A percentile compares a stretch with the other conserved stretches of the same genome.
These are phyloP conservation scores for Candida krabiensis DNA, from an alignment of 805 yeast genomes.

Conservation along the genomic window DNA sequence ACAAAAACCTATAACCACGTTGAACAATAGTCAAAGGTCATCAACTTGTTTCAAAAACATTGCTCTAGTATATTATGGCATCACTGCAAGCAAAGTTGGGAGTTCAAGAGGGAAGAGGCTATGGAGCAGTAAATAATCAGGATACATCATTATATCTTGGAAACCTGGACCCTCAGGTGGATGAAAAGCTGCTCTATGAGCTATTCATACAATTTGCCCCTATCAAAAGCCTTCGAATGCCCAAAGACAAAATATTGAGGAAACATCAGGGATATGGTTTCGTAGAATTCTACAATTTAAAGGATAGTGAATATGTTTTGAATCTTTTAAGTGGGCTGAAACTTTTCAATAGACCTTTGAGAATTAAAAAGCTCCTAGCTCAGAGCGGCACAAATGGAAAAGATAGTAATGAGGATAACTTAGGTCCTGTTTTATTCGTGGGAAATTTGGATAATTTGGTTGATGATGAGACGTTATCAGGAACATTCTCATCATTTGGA, in stretches of 20 bases:
- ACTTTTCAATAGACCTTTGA: conserved; percentile 60
- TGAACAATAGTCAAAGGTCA: too few relatives aligned
- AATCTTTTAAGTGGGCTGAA: conserved; percentile 59
- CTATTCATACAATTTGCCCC: conserved; percentile 86
- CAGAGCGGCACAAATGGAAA: conserved; percentile 10
- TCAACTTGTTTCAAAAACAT: too few relatives aligned
- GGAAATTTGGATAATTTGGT: conserved; percentile 68
- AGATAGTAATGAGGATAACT: conserved; percentile 17
- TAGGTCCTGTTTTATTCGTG: conserved; percentile 53
- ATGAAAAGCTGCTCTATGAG: conserved; percentile 74
- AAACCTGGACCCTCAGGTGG: conserved; percentile 73
- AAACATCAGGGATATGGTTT: conserved; percentile 88
- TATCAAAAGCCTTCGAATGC: conserved; percentile 65
- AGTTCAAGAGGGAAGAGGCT: conserved; percentile 25
- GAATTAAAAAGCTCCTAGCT: conserved; percentile 46
- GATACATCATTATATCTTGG: conserved; percentile 77
- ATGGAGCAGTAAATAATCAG: conserved; percentile 40
- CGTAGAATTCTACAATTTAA: conserved; percentile 59
- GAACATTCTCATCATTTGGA: conserved; percentile 73
- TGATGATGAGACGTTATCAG: conserved; percentile 55
- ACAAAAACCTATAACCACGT: too few relatives aligned
- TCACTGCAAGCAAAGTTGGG: too few relatives aligned
- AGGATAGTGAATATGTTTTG: conserved; percentile 71
- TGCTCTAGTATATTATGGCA: too few relatives aligned
- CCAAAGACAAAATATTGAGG: conserved; percentile 71